Base-by-base conservation (phyloP, 345 rosid species). In the Luvunga scandens region DNA sequence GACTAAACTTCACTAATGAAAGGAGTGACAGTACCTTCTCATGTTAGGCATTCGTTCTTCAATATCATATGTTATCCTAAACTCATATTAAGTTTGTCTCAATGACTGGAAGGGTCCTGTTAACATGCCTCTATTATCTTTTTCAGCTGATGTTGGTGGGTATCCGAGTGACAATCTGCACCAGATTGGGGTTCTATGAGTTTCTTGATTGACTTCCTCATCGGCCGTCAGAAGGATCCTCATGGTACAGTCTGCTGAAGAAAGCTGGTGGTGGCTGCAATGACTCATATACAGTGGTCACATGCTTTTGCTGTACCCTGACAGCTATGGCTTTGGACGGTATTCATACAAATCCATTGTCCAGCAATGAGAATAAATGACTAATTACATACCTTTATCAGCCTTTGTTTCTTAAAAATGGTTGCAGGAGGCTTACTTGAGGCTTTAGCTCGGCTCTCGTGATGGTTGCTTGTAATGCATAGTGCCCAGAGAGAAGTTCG, bases 281-380 rank as follows among this genome's bases (percentile, higher is more conserved):
- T 86, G 99, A 95, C 80, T 95, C 70, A 38, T 95, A 70, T 95
- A 90, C 84, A 93, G 99, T 74, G 99, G 98, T 64, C 98, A 95
- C 88, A 92, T 93, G 99, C 93, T 93, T 74, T 95, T 75, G 93
- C 96, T 75, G 96, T 92, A 3, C 83, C n/a, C n/a, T 93, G 68
- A 93, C 99, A 42, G 99, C 99, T 64, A 95, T 93, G 98, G 99
- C 99, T 56, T n/a, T 95, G 99, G 99, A 95, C 90, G 88, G 98
- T 95, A 91, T 39, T 57, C 66, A 68, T 66, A 30, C 68, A 22
- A 39, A 31, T 24, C 21, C 61, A 28, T 73, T 45, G 72, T 34
- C 39, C 73, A 73, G 61, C 22, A 48, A 31, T 25, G 4, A 45
- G 50, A 45, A 45, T 45, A 39, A 69, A 21, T 25, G 33, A 62